A percentile compares a stretch with the other conserved stretches of the same genome.
Conservation (phyloP, 805 yeast genomes). For the Metschnikowia reukaufii region DNA sequence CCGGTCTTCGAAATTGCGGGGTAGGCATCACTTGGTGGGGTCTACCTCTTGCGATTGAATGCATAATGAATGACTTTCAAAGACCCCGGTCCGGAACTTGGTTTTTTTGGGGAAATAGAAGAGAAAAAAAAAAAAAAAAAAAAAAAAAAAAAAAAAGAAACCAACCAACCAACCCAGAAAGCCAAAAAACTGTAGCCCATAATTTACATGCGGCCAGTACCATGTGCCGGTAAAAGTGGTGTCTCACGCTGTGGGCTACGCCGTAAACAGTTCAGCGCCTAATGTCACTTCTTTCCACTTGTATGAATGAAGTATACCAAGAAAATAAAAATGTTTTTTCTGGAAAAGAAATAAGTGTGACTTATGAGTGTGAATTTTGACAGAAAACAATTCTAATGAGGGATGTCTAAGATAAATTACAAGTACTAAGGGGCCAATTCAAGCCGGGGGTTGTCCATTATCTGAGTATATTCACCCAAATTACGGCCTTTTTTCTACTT, state of each 20-base stretch:
- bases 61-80: constrained; percentile 11
- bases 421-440: too few species aligned
- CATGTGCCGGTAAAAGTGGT: constrained; percentile 1
- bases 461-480: too few species aligned
- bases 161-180: background rate
- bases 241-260: constrained; percentile 10
- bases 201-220: background rate
- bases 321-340: too few species aligned
- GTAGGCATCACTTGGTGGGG: constrained; percentile 7
- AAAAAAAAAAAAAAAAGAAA: background rate
- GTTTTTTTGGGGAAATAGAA: background rate
- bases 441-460: too few species aligned
- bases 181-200: background rate
- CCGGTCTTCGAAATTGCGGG: constrained; percentile 8
- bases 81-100: background rate
- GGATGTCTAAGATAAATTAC: too few species aligned
- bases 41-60: background rate
- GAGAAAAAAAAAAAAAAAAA: background rate
- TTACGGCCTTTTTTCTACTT: too few species aligned
- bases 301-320: too few species aligned
- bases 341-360: too few species aligned
- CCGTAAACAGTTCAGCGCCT: background rate
- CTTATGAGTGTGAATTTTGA: too few species aligned
- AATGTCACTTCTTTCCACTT: too few species aligned
- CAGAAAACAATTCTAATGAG: too few species aligned